Conservation (phyloP, 116 monocot species). For the Iris pallida region DNA sequence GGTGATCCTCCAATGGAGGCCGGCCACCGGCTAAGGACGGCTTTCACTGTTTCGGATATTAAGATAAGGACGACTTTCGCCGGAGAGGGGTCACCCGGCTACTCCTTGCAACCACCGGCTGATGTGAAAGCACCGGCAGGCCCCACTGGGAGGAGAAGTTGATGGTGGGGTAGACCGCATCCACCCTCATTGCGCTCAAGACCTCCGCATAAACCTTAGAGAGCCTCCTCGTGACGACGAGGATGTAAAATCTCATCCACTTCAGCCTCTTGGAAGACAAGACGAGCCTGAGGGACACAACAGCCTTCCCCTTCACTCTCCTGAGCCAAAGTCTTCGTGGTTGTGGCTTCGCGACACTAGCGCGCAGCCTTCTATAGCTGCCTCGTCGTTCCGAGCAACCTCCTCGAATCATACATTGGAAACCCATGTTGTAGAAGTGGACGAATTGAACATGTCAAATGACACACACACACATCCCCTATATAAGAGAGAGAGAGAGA, state of each 20-base stretch:
- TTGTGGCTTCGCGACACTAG: constrained; percentile 2
- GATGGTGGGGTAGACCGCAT: constrained; percentile 19
- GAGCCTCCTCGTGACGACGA: constrained; percentile 9
- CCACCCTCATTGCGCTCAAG: constrained; percentile 1
- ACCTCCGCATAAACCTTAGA: constrained; percentile 14
- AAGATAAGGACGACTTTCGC: too few relatives aligned
- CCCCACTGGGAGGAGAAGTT: constrained; percentile 23
- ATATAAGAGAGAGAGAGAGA: constrained; percentile 8
- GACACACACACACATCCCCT: not conserved
- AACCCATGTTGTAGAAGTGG: constrained; percentile 3
- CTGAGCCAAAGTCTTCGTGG: constrained; percentile 2
- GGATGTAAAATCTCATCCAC: constrained; percentile 5
- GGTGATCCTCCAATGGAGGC: too few relatives aligned
- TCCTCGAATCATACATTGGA: not conserved
- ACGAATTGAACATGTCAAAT: not conserved
- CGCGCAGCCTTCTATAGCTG: constrained; percentile 9
- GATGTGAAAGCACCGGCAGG: constrained; percentile 20
- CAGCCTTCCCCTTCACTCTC: constrained; percentile 8
- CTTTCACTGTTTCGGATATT: too few relatives aligned
- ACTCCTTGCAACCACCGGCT: not conserved
- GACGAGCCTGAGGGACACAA: not conserved
- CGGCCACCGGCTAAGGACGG: too few relatives aligned
- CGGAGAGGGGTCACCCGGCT: not conserved
- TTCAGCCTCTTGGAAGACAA: constrained; percentile 14
- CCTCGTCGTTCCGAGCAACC: not conserved